Evolutionary conservation across 768 basidiomycete genomes (phyloP), one percentile per base, ranked within the genome.

Genomic region (Lactarius trivialis): DNA sequence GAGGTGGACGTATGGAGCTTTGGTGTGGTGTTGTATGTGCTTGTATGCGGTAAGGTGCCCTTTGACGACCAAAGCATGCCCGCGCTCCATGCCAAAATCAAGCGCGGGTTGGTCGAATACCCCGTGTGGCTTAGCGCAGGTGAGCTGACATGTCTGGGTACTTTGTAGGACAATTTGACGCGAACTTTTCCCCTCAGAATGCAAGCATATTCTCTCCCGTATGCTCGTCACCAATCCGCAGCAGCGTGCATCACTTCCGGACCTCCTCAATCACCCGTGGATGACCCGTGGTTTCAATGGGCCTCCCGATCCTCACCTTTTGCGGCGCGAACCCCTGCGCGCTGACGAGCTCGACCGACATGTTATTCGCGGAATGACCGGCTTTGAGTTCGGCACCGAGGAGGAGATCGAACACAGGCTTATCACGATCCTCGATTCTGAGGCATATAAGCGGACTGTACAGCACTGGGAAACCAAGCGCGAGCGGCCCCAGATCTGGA

Each of bases 41-140:
- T 99, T 56, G 95, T 99, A 0, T 99, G 96, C 71, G 97, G 97
- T 53, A 98, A 97, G 76, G 97, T 99, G 3, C 96, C 97, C 0
- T 98, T 99, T 71, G 97, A 99, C 70, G 97, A 99, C 72, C 93
- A 98, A 75, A 94, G 89, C 72, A 99, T 98, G 97, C 96, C 97
- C 2, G 97, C 97, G 0, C 77, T 99, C 57, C 97, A 98, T 72
- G 97, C 97, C 28, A 99, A 98, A 77, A 99, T 99, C 75, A 99
- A 99, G 74, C 85, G 95, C 5, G 96, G 97, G 0, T 76, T 94
- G 43, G 95, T 98, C 34, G 97, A 99, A 70, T 98, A 98, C 70
- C 96, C 96, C 0, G 90, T 91, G 2, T 99, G 97, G 97, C 78
- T 98, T 17, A 94, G 90, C 68, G 84, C 89, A 66, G 93, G 93